phyloP scores from a whole-genome alignment of 768 basidiomycete species.

The Hypsizygus marmoreus region DNA sequence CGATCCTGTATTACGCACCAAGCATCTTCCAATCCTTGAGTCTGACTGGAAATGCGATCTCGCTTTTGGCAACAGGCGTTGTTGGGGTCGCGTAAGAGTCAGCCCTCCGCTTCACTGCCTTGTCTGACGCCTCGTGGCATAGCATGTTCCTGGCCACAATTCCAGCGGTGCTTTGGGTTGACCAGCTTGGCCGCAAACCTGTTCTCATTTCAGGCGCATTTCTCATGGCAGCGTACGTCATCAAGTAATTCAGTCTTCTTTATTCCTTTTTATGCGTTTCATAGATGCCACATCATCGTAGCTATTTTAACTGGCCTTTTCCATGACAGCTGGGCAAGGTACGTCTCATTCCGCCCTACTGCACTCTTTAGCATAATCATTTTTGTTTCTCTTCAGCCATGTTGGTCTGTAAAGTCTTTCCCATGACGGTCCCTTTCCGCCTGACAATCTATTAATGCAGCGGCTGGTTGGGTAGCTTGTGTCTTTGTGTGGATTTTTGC shows the following conservation, averaged over 20 bases:
- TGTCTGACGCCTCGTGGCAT: neutral
- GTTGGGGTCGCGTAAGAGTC: conserved; percentile 74
- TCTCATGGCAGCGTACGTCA: conserved; percentile 62
- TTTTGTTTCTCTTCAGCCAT: conserved; percentile 28
- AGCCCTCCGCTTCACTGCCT: neutral
- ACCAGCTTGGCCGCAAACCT: conserved; percentile 74
- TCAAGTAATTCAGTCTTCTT: conserved; percentile 10
- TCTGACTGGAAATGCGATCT: conserved; percentile 60
- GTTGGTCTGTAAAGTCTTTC: conserved; percentile 21
- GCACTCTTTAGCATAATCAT: conserved; percentile 6
- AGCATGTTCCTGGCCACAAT: conserved; percentile 79
- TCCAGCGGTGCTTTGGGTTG: conserved; percentile 81
- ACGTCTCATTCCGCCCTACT: conserved; percentile 22
- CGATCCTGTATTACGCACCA: conserved; percentile 77
- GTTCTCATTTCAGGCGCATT: conserved; percentile 74
- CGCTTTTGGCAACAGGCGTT: conserved; percentile 60
- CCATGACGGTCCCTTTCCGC: neutral
- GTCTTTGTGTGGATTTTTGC: conserved; percentile 76
- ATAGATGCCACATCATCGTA: conserved; percentile 68
- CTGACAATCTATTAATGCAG: conserved; percentile 23
- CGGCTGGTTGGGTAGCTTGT: conserved; percentile 75
- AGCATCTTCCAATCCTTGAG: conserved; percentile 66
- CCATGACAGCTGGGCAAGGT: conserved; percentile 54
- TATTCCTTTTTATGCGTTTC: conserved; percentile 1
- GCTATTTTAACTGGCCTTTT: conserved; percentile 65